phyloP scores from a whole-genome alignment of 2,329 filamentous ascomycete species.

The Colletotrichum musicola region DNA sequence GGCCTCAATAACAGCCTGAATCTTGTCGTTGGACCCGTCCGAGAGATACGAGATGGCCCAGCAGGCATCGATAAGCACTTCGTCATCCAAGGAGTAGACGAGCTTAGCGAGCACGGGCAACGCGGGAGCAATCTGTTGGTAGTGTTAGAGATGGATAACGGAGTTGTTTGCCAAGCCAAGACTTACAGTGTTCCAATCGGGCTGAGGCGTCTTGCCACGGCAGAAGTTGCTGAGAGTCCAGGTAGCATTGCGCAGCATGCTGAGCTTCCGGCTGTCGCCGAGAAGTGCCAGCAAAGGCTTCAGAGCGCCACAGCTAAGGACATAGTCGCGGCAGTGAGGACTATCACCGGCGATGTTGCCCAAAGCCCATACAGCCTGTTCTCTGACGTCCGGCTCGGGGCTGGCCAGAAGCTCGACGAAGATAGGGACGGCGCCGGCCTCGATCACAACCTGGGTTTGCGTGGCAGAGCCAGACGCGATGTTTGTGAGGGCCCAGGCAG shows the following conservation, averaged over 20 bases:
- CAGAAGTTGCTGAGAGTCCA: conserved; percentile 99
- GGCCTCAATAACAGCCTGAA: conserved; percentile 98
- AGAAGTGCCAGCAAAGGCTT: conserved; percentile 90
- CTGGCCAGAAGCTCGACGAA: conserved; percentile 96
- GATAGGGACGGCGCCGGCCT: conserved; percentile 97
- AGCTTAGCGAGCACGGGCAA: conserved; percentile 96
- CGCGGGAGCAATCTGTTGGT: conserved; percentile 85
- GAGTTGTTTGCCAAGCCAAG: background rate
- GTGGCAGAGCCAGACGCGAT: conserved; percentile 97
- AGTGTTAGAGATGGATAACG: background rate
- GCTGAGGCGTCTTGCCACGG: conserved; percentile 98
- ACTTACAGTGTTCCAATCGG: conserved; percentile 95
- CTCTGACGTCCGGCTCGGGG: conserved; percentile 96
- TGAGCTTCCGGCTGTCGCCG: conserved; percentile 97
- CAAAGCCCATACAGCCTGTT: conserved; percentile 98
- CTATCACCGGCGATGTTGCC: conserved; percentile 99
- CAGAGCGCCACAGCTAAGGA: conserved; percentile 89
- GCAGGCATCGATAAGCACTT: conserved; percentile 98
- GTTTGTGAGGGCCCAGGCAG: conserved; percentile 98
- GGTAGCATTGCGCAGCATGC: conserved; percentile 98
- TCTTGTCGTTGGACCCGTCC: conserved; percentile 98
- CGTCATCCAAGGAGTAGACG: conserved; percentile 97
- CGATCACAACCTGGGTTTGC: conserved; percentile 98
- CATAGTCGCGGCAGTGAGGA: conserved; percentile 96
- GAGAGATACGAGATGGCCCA: conserved; percentile 99